phyloP scores from a whole-genome alignment of 2,329 filamentous ascomycete species.

The Trichoderma hamatum region DNA sequence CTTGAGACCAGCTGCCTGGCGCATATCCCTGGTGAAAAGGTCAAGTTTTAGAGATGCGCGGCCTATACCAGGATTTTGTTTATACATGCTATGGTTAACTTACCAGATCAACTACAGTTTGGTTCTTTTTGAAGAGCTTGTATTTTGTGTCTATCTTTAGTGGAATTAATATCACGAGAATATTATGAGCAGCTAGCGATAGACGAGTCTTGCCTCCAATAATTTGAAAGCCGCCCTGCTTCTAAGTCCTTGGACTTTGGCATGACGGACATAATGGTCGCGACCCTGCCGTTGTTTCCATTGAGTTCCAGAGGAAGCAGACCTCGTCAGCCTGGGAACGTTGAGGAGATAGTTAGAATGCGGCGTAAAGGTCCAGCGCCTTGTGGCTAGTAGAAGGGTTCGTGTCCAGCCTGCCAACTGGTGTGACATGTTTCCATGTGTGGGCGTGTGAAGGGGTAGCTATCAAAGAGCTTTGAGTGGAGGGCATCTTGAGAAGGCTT shows the following conservation, averaged over 20 bases:
- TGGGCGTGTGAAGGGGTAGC: not conserved
- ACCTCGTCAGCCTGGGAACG: not conserved
- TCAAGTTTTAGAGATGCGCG: not conserved
- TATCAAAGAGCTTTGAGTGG: not conserved
- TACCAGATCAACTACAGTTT: conserved; percentile 90
- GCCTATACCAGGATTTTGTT: too few relatives aligned
- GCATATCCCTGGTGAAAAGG: conserved; percentile 67
- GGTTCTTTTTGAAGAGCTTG: conserved; percentile 73
- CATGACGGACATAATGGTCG: conserved; percentile 74
- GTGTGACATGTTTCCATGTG: conserved; percentile 11
- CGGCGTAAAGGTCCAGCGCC: not conserved
- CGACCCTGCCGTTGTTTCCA: conserved; percentile 81
- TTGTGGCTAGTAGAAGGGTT: not conserved
- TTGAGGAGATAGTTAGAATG: not conserved
- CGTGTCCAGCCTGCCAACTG: not conserved
- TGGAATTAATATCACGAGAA: not conserved
- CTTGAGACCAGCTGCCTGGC: conserved; percentile 72
- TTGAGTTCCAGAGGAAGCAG: conserved; percentile 64
- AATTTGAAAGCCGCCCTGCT: conserved; percentile 94
- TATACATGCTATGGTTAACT: conserved; percentile 32
- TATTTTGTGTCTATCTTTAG: conserved; percentile 71
- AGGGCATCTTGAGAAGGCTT: not conserved
- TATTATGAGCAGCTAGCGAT: not conserved
- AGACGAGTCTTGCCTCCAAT: conserved; percentile 64
- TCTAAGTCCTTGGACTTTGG: conserved; percentile 78